These are phyloP conservation scores for Talaromyces islandicus DNA, from an alignment of 2,329 filamentous ascomycete genomes.

Conservation along the genomic window DNA sequence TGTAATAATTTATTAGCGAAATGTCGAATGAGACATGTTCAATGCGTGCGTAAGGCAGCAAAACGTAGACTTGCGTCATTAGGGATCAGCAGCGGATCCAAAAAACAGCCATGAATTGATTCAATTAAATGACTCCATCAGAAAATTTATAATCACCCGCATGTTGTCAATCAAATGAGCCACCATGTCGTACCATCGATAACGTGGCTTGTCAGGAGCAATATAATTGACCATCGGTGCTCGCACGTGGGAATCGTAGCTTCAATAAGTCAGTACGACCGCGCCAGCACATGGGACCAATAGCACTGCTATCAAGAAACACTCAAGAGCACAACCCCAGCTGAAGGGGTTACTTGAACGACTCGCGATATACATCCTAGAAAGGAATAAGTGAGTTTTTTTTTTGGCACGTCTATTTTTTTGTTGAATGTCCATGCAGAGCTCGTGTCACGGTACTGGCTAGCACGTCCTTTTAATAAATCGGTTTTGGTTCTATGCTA, in stretches of 20 bases:
- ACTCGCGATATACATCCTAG: background rate
- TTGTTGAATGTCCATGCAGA: background rate
- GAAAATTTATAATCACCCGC: background rate
- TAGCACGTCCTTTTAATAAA: background rate
- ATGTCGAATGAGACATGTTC: background rate
- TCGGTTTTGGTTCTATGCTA: background rate
- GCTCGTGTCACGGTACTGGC: background rate
- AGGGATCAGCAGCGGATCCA: background rate
- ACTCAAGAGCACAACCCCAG: background rate
- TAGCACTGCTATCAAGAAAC: background rate
- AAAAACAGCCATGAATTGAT: background rate
- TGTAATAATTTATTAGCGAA: background rate
- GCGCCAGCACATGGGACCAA: background rate
- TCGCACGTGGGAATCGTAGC: background rate
- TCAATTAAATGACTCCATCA: background rate
- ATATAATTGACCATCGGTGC: background rate
- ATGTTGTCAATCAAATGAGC: background rate
- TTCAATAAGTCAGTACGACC: background rate
- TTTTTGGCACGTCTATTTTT: too few relatives aligned
- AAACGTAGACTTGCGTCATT: background rate
- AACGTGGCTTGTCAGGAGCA: background rate
- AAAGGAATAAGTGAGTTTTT: background rate
- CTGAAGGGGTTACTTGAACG: background rate
- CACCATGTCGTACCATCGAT: background rate
- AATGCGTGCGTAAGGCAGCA: background rate